Base-by-base conservation (phyloP, 495 filamentous ascomycete genomes). In the Recurvomyces mirabilis region DNA sequence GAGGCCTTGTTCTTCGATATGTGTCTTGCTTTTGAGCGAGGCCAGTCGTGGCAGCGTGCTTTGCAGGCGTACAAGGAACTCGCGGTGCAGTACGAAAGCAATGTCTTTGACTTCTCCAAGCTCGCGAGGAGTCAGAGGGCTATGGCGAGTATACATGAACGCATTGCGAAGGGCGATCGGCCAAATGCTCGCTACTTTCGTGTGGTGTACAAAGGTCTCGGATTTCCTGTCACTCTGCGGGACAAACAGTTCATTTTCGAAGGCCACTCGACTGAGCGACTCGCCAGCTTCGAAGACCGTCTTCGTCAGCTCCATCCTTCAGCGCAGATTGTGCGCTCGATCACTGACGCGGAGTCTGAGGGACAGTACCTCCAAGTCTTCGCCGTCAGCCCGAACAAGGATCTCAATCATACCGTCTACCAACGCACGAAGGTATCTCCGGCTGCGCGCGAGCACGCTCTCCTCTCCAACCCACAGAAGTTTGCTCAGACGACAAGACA, bases 181-280 rank as follows among this genome's bases (percentile, higher is more conserved):
- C 65, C 79, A 26, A 78, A 79, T 53, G 81, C 84, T 1, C 78
- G 86, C 43, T 96, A 93, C 65, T 99, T 93, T 72, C 84, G 86
- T 34, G 87, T 96, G 18, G 70, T 79, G 26, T 99, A 88, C 66
- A 82, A 81, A 56, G 91, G 91, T 15, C 77, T 96, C 38, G 91
- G 93, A 0, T 98, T 96, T 63, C 85, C 85, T 10, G 37, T 72
- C 2, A 78, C 69, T 28, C 57, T 96, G 32, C 74, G 87, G 39
- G 88, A 95, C 59, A 93, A 94, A 64, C 81, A 93, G 43, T 96
- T 86, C 58, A 81, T 99, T 35, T 93, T 89, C 47, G 84, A 96
- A 64, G 86, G 79, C 3, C 73, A 76, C 6, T 71, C 82, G 1
- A 75, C 67, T 4, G 93, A 96, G 58, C 78, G 79, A 13, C 75